Conservation (phyloP, 257 asterid genomes). For the Primulina tabacum region DNA sequence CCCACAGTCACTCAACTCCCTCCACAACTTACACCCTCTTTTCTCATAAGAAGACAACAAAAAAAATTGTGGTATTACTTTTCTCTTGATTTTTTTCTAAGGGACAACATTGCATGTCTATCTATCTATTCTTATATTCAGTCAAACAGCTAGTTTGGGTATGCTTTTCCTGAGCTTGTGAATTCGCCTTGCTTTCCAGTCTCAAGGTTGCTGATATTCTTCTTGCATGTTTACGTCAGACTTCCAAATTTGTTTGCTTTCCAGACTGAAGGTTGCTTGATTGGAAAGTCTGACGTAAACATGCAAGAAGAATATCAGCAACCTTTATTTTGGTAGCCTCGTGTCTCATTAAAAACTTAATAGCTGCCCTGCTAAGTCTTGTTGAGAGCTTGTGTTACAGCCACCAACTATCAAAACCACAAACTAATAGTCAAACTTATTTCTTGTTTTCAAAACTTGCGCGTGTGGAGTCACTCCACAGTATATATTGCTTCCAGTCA, state of each 20-base stretch:
- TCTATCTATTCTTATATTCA: neutral
- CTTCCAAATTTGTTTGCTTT: too few species aligned
- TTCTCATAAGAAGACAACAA: neutral
- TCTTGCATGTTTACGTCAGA: too few species aligned
- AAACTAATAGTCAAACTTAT: neutral
- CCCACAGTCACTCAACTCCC: neutral
- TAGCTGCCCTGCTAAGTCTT: neutral
- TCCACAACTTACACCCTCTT: neutral
- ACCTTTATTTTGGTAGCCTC: neutral
- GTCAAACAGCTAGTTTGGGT: neutral
- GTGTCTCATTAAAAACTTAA: neutral
- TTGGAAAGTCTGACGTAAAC: neutral
- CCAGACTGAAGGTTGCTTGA: too few species aligned
- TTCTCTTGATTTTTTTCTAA: neutral
- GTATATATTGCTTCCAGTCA: neutral
- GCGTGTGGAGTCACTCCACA: neutral
- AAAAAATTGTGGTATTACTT: neutral
- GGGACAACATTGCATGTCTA: neutral
- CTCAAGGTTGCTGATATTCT: too few species aligned
- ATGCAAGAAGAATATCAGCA: neutral
- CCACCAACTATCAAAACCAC: neutral
- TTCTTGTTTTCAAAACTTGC: neutral
- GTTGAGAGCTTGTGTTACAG: neutral
- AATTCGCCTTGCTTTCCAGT: neutral
- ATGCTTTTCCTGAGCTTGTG: neutral